Evolutionary conservation across 371 early-diverging fungal genomes (phyloP).

Genomic region (Mucor indicus): DNA sequence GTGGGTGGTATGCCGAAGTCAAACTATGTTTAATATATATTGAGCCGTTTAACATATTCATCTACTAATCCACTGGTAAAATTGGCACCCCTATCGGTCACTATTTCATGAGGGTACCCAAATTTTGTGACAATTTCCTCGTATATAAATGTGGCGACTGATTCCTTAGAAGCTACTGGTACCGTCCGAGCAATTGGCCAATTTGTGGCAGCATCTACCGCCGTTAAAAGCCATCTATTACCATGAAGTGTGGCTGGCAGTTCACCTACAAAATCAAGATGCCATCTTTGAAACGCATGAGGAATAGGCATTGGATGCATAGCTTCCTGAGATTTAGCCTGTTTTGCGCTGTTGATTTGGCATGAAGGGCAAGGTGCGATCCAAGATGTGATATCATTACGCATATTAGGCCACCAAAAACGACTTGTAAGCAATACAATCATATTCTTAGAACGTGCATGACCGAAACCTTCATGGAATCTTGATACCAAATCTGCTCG

Average conservation of each 20-base stretch:
- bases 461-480: constrained; percentile 12
- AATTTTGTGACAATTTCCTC: constrained; percentile 20
- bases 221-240: too few species aligned
- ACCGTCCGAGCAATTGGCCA: constrained; percentile 39
- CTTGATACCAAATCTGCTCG: constrained; percentile 6
- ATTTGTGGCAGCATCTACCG: constrained; percentile 36
- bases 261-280: too few species aligned
- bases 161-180: constrained; percentile 25
- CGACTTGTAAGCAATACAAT: not conserved
- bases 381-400: constrained; percentile 6
- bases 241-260: too few species aligned
- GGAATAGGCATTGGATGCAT: too few species aligned
- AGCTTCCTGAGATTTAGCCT: not conserved
- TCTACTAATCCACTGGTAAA: constrained; percentile 15
- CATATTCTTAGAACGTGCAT: constrained; percentile 7
- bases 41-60: constrained; percentile 3
- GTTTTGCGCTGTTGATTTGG: constrained; percentile 2
- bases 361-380: not conserved
- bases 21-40: constrained; percentile 9
- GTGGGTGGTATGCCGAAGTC: constrained; percentile 25
- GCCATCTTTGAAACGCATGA: too few species aligned
- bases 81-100: constrained; percentile 29
- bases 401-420: constrained; percentile 2
- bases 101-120: constrained; percentile 24
- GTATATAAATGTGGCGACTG: constrained; percentile 24